These are phyloP conservation scores for Penicillium glabrum DNA, from an alignment of 2,329 filamentous ascomycete genomes.

Conservation along the genomic window DNA sequence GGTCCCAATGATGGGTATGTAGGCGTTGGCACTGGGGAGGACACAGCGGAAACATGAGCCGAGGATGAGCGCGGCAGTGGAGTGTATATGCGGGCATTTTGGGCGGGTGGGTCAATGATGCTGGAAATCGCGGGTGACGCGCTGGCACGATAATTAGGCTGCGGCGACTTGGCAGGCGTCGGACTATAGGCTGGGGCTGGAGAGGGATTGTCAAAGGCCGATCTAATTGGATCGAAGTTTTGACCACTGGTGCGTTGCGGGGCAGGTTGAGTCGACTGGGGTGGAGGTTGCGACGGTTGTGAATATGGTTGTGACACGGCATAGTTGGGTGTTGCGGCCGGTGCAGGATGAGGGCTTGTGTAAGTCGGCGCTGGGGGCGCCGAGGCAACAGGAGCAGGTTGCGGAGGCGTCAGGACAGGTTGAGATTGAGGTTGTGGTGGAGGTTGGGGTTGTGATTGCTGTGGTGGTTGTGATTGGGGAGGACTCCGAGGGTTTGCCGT, in stretches of 20 bases:
- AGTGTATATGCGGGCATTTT: conserved; percentile 32
- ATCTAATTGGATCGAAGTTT: conserved; percentile 86
- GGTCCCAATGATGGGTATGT: conserved; percentile 24
- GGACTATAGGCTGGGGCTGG: conserved; percentile 44
- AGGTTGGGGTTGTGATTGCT: not conserved
- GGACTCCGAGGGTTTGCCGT: conserved; percentile 11
- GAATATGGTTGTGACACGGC: conserved; percentile 48
- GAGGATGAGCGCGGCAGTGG: conserved; percentile 29
- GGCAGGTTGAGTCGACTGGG: conserved; percentile 45
- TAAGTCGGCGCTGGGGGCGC: conserved; percentile 8
- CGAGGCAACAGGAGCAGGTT: conserved; percentile 1
- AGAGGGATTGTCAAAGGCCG: conserved; percentile 54
- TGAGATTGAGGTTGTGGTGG: conserved; percentile 8
- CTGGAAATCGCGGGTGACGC: conserved; percentile 90
- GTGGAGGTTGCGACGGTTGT: conserved; percentile 42
- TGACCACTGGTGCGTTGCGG: conserved; percentile 68
- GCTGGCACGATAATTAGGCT: conserved; percentile 65
- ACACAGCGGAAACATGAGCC: conserved; percentile 24
- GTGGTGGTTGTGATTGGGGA: conserved; percentile 7
- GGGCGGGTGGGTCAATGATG: conserved; percentile 69
- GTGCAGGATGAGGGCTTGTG: conserved; percentile 47
- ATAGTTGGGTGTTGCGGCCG: conserved; percentile 42
- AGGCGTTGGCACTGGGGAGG: conserved; percentile 27
- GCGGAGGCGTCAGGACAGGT: conserved; percentile 12
- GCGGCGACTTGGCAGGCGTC: conserved; percentile 50